Conservation (phyloP, 805 yeast species). For the Kuraishia molischiana region DNA sequence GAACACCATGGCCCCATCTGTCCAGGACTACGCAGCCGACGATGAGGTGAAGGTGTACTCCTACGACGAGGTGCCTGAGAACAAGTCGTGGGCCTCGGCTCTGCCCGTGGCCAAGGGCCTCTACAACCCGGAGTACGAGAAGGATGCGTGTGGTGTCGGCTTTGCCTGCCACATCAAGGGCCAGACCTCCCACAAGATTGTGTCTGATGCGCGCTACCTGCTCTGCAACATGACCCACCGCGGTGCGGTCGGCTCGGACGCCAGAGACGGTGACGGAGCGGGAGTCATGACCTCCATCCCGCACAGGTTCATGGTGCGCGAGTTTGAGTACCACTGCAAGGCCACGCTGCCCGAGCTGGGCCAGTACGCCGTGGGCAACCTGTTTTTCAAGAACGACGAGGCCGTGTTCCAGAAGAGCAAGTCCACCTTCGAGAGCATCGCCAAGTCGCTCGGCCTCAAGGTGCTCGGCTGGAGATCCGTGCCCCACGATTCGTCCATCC, state of each 20-base stretch:
- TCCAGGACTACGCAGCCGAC: too few species aligned
- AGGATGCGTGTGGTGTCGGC: slow-evolving; percentile 99
- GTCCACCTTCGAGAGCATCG: slow-evolving; percentile 73
- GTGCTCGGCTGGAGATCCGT: slow-evolving; percentile 94
- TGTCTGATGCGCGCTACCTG: slow-evolving; percentile 78
- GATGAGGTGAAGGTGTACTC: slow-evolving; percentile 31
- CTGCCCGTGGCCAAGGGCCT: slow-evolving; percentile 83
- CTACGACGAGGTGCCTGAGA: slow-evolving; percentile 69
- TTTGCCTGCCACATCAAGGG: slow-evolving; percentile 94
- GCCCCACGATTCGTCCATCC: slow-evolving; percentile 87
- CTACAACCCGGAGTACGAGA: slow-evolving; percentile 88
- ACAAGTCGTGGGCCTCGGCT: slow-evolving; percentile 87
- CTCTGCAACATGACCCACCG: slow-evolving; percentile 98
- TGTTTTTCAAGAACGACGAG: slow-evolving; percentile 77
- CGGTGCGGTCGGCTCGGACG: slow-evolving; percentile 95
- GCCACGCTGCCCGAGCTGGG: slow-evolving; percentile 67
- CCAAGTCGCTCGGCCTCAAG: slow-evolving; percentile 61
- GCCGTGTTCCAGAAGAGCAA: slow-evolving; percentile 60
- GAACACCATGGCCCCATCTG: too few species aligned
- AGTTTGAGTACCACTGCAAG: slow-evolving; percentile 63
- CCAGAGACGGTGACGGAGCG: slow-evolving; percentile 98
- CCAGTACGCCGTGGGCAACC: slow-evolving; percentile 91
- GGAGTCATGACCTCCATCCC: slow-evolving; percentile 93
- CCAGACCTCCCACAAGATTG: slow-evolving; percentile 76
- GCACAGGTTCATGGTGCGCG: slow-evolving; percentile 77